Percentiles rank a stretch among this genome's conserved stretches.
Evolutionary conservation across 495 filamentous ascomycete genomes (phyloP).

Genomic region (Glonium stellatum): DNA sequence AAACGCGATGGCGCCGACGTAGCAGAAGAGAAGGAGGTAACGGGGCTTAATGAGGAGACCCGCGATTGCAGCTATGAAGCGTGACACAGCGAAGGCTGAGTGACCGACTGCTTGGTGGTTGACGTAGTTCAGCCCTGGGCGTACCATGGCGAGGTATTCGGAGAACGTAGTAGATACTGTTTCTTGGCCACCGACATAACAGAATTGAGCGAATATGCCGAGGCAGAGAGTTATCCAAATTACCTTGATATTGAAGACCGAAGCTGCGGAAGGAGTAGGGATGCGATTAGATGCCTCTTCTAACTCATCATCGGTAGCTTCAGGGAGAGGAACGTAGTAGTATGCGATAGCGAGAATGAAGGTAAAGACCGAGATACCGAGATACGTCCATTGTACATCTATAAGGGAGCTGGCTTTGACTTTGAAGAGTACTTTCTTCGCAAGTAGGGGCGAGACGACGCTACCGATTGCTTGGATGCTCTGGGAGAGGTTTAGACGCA

Average conservation of each 20-base stretch:
- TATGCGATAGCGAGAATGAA: constrained; percentile 57
- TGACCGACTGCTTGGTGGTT: constrained; percentile 50
- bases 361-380: constrained; percentile 60
- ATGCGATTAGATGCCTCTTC: constrained; percentile 48
- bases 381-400: constrained; percentile 65
- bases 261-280: constrained; percentile 45
- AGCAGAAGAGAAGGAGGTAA: constrained; percentile 53
- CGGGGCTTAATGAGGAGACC: constrained; percentile 55
- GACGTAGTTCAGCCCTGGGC: constrained; percentile 33
- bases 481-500: constrained; percentile 60
- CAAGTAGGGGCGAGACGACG: constrained; percentile 54
- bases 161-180: constrained; percentile 44
- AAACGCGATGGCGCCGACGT: constrained; percentile 50
- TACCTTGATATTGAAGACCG: constrained; percentile 41
- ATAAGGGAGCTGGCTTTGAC: constrained; percentile 50
- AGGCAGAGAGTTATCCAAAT: constrained; percentile 52
- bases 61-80: constrained; percentile 53
- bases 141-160: constrained; percentile 37
- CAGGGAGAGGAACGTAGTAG: constrained; percentile 60
- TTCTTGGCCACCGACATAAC: constrained; percentile 63
- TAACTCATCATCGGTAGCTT: constrained; percentile 59
- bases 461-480: constrained; percentile 62
- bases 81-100: constrained; percentile 54
- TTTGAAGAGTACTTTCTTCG: constrained; percentile 54
- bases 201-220: constrained; percentile 54